Percentiles rank a stretch among this genome's conserved stretches.
Evolutionary conservation across 2,329 filamentous ascomycete genomes (phyloP).

Genomic region (Venturia oleaginea): DNA sequence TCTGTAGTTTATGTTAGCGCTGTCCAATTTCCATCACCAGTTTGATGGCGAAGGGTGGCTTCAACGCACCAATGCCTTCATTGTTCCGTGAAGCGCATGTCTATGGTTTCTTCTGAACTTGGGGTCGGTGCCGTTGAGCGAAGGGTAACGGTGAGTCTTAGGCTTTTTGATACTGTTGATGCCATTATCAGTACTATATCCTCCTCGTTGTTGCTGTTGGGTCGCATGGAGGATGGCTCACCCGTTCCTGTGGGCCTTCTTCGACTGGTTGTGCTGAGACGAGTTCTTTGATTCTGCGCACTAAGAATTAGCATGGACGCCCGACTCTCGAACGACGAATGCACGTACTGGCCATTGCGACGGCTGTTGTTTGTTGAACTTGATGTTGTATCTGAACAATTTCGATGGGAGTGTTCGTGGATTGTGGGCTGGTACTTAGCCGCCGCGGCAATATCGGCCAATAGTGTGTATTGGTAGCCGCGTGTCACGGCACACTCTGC

Average conservation of each 20-base stretch:
- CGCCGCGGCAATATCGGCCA: neutral
- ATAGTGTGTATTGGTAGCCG: neutral
- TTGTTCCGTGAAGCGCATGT: constrained; percentile 98
- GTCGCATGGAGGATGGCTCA: constrained; percentile 34
- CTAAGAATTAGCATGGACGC: neutral
- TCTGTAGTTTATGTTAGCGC: constrained; percentile 46
- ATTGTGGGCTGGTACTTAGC: neutral
- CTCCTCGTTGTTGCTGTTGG: neutral
- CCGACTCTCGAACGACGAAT: neutral
- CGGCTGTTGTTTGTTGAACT: constrained; percentile 1
- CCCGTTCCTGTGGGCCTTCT: constrained; percentile 99
- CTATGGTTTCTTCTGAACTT: constrained; percentile 99
- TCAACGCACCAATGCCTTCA: constrained; percentile 82
- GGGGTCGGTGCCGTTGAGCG: constrained; percentile 95
- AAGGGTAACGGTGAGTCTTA: constrained; percentile 97
- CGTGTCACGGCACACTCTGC: neutral
- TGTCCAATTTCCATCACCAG: neutral
- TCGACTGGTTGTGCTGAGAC: constrained; percentile 96
- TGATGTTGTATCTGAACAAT: neutral
- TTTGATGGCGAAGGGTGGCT: constrained; percentile 10
- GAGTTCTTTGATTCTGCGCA: constrained; percentile 95
- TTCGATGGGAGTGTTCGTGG: neutral
- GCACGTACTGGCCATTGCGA: constrained; percentile 16
- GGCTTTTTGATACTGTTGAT: constrained; percentile 93
- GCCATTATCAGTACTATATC: neutral